Evolutionary conservation across 1,284 basidiomycete genomes (phyloP).

Genomic region (Leccinum griseonigrum): DNA sequence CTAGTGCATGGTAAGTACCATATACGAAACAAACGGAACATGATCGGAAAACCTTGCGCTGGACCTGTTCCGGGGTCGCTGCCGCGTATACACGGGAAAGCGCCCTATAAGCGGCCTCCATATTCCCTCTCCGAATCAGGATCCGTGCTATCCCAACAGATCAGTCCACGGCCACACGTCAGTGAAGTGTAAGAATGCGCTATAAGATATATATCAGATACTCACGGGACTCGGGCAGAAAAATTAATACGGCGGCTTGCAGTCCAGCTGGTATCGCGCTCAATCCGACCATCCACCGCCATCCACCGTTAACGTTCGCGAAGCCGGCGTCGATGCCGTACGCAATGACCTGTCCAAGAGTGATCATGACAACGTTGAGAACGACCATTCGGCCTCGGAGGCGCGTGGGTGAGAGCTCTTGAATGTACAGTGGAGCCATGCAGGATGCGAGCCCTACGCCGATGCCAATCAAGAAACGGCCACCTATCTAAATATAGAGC

Average conservation of each 20-base stretch:
- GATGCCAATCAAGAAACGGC: constrained; percentile 73
- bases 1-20: constrained; percentile 28
- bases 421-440: constrained; percentile 80
- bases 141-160: constrained; percentile 55
- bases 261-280: constrained; percentile 66
- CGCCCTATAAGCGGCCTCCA: constrained; percentile 48
- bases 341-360: constrained; percentile 73
- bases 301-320: constrained; percentile 59
- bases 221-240: constrained; percentile 78
- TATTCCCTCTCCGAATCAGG: constrained; percentile 55
- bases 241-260: constrained; percentile 59
- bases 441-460: constrained; percentile 75
- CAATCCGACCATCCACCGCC: constrained; percentile 84
- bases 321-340: constrained; percentile 79
- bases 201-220: constrained; percentile 7
- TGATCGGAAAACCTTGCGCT: constrained; percentile 51
- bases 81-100: constrained; percentile 66
- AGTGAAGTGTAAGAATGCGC: neutral
- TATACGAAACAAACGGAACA: neutral
- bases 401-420: constrained; percentile 76
- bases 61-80: constrained; percentile 62
- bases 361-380: constrained; percentile 64
- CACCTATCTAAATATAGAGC: constrained; percentile 50
- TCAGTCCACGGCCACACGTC: neutral
- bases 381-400: constrained; percentile 78